Evolutionary conservation across 176 grass and related monocot species (phyloP).

Genomic region (Chrysopogon serrulatus): DNA sequence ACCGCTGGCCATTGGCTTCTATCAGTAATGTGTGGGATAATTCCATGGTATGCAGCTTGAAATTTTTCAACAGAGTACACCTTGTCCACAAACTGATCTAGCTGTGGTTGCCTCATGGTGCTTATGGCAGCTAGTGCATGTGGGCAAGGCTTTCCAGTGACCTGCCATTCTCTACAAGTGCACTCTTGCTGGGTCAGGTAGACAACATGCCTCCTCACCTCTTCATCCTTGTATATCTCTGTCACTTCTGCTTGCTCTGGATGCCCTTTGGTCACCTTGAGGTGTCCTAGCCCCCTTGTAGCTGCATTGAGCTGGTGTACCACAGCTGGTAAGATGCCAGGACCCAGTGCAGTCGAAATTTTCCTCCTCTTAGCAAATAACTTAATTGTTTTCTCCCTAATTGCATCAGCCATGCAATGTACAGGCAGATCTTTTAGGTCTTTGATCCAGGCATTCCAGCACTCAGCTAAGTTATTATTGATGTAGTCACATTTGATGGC

Average conservation of each 20-base stretch:
- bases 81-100: no score
- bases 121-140: not conserved
- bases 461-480: not conserved
- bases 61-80: not conserved
- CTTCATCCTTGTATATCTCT: not conserved
- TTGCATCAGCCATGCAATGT: not conserved
- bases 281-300: not conserved
- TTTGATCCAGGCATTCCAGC: not conserved
- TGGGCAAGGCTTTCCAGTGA: not conserved
- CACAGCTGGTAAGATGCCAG: not conserved
- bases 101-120: not conserved
- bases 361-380: not conserved
- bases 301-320: not conserved
- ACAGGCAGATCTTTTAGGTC: not conserved
- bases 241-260: not conserved
- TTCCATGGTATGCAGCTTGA: not conserved
- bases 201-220: not conserved
- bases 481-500: not conserved
- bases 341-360: not conserved
- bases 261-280: not conserved
- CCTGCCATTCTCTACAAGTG: not conserved
- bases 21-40: not conserved
- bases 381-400: not conserved
- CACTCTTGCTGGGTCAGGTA: not conserved
- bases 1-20: not conserved